phyloP scores from a whole-genome alignment of 768 basidiomycete species.

The Cyclocybe aegerita region DNA sequence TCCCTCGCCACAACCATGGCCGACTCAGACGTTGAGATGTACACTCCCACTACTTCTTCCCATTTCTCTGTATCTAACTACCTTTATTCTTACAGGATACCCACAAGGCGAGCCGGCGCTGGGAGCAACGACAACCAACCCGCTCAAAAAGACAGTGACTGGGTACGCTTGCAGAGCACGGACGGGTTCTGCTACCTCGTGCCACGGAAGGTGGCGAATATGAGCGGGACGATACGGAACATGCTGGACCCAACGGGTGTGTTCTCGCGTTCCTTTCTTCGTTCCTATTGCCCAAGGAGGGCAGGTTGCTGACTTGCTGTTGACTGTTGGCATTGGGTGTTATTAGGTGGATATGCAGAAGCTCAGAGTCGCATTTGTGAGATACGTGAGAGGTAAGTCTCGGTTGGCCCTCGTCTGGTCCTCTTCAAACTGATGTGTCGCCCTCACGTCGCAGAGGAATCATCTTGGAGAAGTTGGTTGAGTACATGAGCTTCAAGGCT shows the following conservation, averaged over 20 bases:
- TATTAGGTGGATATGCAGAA: slow-evolving; percentile 75
- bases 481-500: slow-evolving; percentile 86
- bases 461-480: slow-evolving; percentile 84
- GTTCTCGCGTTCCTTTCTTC: slow-evolving; percentile 12
- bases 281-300: neutral
- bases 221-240: slow-evolving; percentile 79
- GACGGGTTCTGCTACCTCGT: slow-evolving; percentile 86
- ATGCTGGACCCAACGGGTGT: slow-evolving; percentile 76
- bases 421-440: neutral
- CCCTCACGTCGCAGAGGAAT: slow-evolving; percentile 41
- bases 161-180: slow-evolving; percentile 74
- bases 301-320: neutral
- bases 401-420: neutral
- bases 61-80: no score
- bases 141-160: slow-evolving; percentile 35
- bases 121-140: no score
- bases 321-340: neutral
- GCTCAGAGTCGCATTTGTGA: slow-evolving; percentile 68
- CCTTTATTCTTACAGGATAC: no score
- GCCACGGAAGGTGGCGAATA: slow-evolving; percentile 68
- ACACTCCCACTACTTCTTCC: no score
- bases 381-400: slow-evolving; percentile 66
- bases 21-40: no score
- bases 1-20: no score
- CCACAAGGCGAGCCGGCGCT: no score